Evolutionary conservation across 345 rosid genomes (phyloP).

Genomic region (Eucalyptus marginata): DNA sequence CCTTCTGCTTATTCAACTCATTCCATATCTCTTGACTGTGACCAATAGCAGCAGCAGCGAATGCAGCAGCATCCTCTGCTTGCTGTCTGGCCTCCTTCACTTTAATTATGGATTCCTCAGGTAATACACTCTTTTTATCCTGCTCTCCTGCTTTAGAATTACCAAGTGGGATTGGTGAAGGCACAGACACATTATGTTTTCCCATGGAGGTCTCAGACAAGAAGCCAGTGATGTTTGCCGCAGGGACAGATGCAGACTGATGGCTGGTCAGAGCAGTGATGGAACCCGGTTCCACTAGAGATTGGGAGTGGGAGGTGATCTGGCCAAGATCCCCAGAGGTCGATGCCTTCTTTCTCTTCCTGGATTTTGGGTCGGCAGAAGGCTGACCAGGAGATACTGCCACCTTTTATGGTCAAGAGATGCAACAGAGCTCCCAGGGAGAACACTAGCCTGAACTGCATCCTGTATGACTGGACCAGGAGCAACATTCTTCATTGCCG

Average conservation of each 20-base stretch:
- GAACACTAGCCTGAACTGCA: conserved; percentile 26
- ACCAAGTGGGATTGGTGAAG: conserved; percentile 23
- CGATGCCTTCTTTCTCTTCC: conserved; percentile 68
- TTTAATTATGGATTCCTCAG: conserved; percentile 52
- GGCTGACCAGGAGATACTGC: conserved; percentile 32
- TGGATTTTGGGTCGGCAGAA: conserved; percentile 46
- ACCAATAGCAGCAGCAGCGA: conserved; percentile 71
- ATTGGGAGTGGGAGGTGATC: conserved; percentile 26
- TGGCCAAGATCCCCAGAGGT: conserved; percentile 33
- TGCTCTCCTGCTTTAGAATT: conserved; percentile 17
- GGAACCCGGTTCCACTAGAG: conserved; percentile 20
- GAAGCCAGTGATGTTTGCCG: conserved; percentile 19
- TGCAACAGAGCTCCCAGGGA: conserved; percentile 24
- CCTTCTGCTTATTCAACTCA: conserved; percentile 49
- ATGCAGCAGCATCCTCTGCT: conserved; percentile 78
- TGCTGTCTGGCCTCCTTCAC: conserved; percentile 61
- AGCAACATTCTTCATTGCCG: conserved; percentile 31
- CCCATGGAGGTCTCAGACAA: conserved; percentile 24
- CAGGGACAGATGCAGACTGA: conserved; percentile 21
- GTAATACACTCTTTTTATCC: conserved; percentile 27
- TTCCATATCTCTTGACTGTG: conserved; percentile 66
- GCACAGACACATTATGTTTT: conserved; percentile 20
- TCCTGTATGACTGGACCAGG: conserved; percentile 17
- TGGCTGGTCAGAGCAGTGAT: conserved; percentile 26
- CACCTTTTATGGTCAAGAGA: conserved; percentile 27